A percentile compares a stretch with the other conserved stretches of the same genome.
Conservation (phyloP, 2,329 filamentous ascomycete species). For the Akanthomyces uredinophilus region DNA sequence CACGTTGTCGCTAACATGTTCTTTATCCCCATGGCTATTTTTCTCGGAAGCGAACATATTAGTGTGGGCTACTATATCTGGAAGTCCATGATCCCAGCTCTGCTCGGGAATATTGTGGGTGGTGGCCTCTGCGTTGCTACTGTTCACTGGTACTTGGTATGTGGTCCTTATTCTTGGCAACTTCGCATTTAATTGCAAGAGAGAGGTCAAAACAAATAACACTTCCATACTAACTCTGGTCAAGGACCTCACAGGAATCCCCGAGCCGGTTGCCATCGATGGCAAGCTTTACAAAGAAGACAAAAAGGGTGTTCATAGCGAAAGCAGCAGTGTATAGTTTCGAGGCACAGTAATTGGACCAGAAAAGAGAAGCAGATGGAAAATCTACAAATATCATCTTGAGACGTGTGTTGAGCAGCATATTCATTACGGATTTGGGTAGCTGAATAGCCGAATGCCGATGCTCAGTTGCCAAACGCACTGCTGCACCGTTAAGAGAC, state of each 20-base stretch:
- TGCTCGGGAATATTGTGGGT: slow-evolving; percentile 48
- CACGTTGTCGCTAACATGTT: slow-evolving; percentile 55
- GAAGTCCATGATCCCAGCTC: slow-evolving; percentile 47
- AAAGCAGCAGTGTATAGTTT: not conserved
- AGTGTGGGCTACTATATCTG: slow-evolving; percentile 47
- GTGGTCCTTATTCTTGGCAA: not conserved
- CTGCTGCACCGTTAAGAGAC: too few species aligned
- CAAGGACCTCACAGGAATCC: not conserved
- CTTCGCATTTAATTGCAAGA: not conserved
- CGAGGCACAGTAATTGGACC: not conserved
- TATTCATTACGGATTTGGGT: too few species aligned
- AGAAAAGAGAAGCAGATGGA: too few species aligned
- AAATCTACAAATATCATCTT: too few species aligned
- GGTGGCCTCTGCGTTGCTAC: slow-evolving; percentile 44
- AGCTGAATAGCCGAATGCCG: too few species aligned
- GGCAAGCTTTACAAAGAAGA: not conserved
- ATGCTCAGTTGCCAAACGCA: too few species aligned
- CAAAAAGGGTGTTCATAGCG: not conserved
- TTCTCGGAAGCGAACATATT: slow-evolving; percentile 36
- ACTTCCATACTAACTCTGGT: not conserved
- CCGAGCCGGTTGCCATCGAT: not conserved
- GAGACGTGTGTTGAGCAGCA: too few species aligned
- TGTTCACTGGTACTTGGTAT: slow-evolving; percentile 22
- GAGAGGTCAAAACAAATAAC: too few species aligned
- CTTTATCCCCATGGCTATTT: slow-evolving; percentile 46